Evolutionary conservation across 1,284 basidiomycete species (phyloP).

Genomic region (Neonothopanus nambi): DNA sequence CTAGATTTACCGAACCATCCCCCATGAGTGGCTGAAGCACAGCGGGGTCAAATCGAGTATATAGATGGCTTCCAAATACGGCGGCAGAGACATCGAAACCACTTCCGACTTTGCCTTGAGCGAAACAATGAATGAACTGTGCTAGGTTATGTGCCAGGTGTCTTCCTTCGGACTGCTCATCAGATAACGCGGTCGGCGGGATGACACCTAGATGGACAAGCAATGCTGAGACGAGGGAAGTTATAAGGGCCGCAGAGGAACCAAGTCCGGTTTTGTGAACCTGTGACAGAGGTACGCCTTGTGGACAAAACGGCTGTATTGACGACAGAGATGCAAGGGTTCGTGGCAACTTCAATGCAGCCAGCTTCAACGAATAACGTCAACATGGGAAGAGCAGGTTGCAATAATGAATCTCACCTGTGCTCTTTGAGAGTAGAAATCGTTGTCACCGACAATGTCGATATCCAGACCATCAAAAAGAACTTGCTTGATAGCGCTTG

Average conservation of each 20-base stretch:
- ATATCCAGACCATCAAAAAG: conserved; percentile 67
- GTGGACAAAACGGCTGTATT: conserved; percentile 75
- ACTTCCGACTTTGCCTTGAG: conserved; percentile 97
- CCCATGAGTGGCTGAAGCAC: conserved; percentile 73
- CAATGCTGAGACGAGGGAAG: conserved; percentile 87
- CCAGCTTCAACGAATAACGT: conserved; percentile 47
- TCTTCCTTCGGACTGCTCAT: conserved; percentile 45
- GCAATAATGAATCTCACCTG: conserved; percentile 52
- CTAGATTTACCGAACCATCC: conserved; percentile 42
- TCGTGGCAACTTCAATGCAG: conserved; percentile 57
- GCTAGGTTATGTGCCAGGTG: conserved; percentile 88
- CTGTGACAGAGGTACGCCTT: conserved; percentile 67
- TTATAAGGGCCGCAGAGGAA: conserved; percentile 95
- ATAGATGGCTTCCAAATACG: conserved; percentile 93
- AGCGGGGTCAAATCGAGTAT: conserved; percentile 84
- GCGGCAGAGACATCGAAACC: conserved; percentile 97
- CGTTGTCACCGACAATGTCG: conserved; percentile 90
- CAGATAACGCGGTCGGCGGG: conserved; percentile 45
- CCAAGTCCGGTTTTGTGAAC: conserved; percentile 99
- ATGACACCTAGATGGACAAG: conserved; percentile 78
- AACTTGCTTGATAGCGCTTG: conserved; percentile 41
- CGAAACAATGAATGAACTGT: conserved; percentile 94
- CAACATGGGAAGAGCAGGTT: conserved; percentile 14
- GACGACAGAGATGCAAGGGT: conserved; percentile 60
- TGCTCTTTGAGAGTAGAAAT: conserved; percentile 94